Evolutionary conservation across 2,329 filamentous ascomycete genomes (phyloP).

Genomic region (Paecilomyces sp.): DNA sequence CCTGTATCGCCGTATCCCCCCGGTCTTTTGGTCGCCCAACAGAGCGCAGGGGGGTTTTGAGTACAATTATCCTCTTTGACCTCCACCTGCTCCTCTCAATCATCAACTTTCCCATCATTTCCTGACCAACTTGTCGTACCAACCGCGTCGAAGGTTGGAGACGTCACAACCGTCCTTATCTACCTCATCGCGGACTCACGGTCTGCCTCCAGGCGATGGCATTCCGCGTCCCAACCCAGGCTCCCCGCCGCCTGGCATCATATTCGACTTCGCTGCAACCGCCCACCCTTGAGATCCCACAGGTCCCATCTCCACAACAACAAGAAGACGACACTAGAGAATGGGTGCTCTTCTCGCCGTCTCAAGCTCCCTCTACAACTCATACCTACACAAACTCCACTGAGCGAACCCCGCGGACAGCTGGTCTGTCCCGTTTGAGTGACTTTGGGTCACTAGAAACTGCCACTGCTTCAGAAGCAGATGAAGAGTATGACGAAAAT

Average conservation of each 20-base stretch:
- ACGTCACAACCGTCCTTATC: background rate
- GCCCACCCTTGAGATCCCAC: slow-evolving; percentile 19
- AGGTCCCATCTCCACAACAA: slow-evolving; percentile 26
- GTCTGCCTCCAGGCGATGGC: slow-evolving; percentile 19
- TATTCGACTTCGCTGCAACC: slow-evolving; percentile 21
- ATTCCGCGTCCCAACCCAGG: slow-evolving; percentile 30
- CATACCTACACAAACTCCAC: slow-evolving; percentile 61
- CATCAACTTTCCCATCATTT: background rate
- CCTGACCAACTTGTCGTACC: background rate
- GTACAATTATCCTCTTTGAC: background rate
- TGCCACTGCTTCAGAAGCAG: slow-evolving; percentile 40
- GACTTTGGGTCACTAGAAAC: slow-evolving; percentile 68
- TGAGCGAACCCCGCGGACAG: slow-evolving; percentile 57
- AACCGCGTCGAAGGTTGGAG: background rate
- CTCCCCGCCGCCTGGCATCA: slow-evolving; percentile 25
- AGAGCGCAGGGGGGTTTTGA: background rate
- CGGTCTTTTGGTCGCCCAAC: background rate
- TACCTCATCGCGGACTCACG: background rate
- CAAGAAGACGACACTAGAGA: slow-evolving; percentile 69
- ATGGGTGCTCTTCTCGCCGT: slow-evolving; percentile 92
- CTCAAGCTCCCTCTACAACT: slow-evolving; percentile 56
- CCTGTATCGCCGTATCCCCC: background rate
- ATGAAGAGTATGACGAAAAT: slow-evolving; percentile 47
- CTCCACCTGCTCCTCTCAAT: background rate
- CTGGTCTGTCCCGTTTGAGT: slow-evolving; percentile 66